Conservation (phyloP, 345 rosid genomes). For the Hibiscus syriacus region DNA sequence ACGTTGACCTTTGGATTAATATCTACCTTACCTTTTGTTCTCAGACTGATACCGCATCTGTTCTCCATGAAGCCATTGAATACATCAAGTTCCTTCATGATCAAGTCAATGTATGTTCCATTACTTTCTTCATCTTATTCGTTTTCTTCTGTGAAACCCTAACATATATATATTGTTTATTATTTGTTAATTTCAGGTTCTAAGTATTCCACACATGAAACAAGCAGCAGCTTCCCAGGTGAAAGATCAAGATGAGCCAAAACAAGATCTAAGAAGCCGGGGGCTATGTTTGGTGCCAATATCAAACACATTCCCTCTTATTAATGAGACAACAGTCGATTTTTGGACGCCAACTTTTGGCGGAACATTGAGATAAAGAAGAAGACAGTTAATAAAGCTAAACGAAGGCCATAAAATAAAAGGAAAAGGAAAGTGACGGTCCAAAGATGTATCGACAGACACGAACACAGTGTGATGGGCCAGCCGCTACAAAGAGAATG, state of each 20-base stretch:
- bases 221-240: conserved; percentile 32
- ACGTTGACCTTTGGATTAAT: not conserved
- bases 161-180: not conserved
- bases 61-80: conserved; percentile 78
- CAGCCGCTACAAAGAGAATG: conserved; percentile 29
- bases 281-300: conserved; percentile 82
- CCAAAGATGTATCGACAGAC: conserved; percentile 21
- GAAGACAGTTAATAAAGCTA: no score
- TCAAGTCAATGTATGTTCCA: conserved; percentile 55
- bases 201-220: conserved; percentile 54
- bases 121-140: conserved; percentile 1
- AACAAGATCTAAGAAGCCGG: conserved; percentile 59
- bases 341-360: conserved; percentile 77
- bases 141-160: no score
- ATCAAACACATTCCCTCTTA: conserved; percentile 58
- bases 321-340: conserved; percentile 50
- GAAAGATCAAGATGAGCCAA: conserved; percentile 32
- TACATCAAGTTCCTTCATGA: conserved; percentile 77
- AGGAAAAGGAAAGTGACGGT: conserved; percentile 15
- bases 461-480: not conserved
- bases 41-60: conserved; percentile 95
- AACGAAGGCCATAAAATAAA: conserved; percentile 21
- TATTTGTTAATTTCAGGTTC: conserved; percentile 31
- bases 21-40: not conserved
- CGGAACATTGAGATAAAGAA: conserved; percentile 40